phyloP scores from a whole-genome alignment of 2,329 filamentous ascomycete species.

The Fusarium albidum region DNA sequence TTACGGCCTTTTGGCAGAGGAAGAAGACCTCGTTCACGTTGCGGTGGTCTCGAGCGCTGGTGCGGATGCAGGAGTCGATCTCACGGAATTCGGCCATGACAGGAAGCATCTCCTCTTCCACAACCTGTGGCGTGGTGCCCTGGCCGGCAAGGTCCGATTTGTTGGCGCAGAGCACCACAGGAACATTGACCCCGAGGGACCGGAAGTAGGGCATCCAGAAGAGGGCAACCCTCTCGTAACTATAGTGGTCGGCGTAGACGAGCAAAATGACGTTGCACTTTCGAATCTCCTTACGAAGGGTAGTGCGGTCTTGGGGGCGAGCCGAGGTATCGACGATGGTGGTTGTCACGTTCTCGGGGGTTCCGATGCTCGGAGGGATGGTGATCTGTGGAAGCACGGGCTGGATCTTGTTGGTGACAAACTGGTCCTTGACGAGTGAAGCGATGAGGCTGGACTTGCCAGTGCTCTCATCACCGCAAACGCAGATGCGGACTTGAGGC shows the following conservation, averaged over 20 bases:
- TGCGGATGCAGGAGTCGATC: conserved; percentile 96
- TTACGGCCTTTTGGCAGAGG: conserved; percentile 97
- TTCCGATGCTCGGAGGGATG: conserved; percentile 90
- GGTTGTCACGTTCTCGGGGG: conserved; percentile 95
- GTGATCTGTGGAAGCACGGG: conserved; percentile 94
- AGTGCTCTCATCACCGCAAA: conserved; percentile 96
- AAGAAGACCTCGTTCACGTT: conserved; percentile 98
- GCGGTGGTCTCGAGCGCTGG: conserved; percentile 88
- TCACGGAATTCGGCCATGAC: conserved; percentile 99
- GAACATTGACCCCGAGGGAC: conserved; percentile 97
- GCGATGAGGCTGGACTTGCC: conserved; percentile 94
- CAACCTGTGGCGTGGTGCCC: conserved; percentile 80
- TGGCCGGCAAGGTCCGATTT: conserved; percentile 88
- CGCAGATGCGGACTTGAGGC: conserved; percentile 80
- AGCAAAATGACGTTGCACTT: conserved; percentile 97
- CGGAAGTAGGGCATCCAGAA: conserved; percentile 99
- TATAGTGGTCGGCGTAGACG: conserved; percentile 98
- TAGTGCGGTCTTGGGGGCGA: conserved; percentile 89
- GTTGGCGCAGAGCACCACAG: conserved; percentile 95
- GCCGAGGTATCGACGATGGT: conserved; percentile 98
- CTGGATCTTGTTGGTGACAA: conserved; percentile 95
- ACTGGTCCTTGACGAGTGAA: conserved; percentile 95
- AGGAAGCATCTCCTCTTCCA: conserved; percentile 97
- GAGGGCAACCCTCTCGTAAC: conserved; percentile 94
- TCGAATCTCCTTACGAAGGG: conserved; percentile 90